Evolutionary conservation across 305 asterid species (phyloP), one percentile per base, ranked within the genome.

Genomic region (Andrographis paniculata): DNA sequence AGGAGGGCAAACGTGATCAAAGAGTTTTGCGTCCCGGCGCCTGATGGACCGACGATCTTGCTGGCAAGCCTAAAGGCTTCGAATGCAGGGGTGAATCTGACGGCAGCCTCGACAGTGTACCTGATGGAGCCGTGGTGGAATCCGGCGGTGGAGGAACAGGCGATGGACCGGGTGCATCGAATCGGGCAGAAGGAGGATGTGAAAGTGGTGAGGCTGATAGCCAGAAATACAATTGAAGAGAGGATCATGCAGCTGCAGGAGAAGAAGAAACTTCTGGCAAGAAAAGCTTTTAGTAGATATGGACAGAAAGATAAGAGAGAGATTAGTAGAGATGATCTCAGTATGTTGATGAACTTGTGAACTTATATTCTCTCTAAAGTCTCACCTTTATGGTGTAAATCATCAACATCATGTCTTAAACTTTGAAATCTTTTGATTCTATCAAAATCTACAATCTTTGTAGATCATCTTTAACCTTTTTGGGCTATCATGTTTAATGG

Each of bases 111-210:
- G 2, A 74, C 75, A 13, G 96, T 91, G 12, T 91, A 79, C 53
- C 57, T 91, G 55, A 8, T 91, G 53, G 99, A 91, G 47, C 99
- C 99, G 2, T 91, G 99, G 99, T 91, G 99, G 99, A 91, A 91
- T 47, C 96, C 95, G 4, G 96, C 95, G 1, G 71, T 83, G 0
- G 99, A 91, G 66, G 96, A 91, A 49, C 99, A 91, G 63, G 99
- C 96, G 1, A 80, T 91, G 96, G 99, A 91, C 45, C 47, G 99
- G 28, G 94, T 91, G 38, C 98, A 91, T 58, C 68, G 98, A 38
- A 91, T 91, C 0, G 98, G 98, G 4, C 99, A 91, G 52, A 81
- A 55, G 58, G 69, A 69, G 12, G 87, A 80, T 0, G 96, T 91
- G 22, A 74, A 63, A 62, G 62, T 91, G 13, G 86, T 87, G 69